Percentiles rank a stretch among this genome's conserved stretches.
Conservation (phyloP, 805 yeast species). For the Scheffersomyces stipitis region DNA sequence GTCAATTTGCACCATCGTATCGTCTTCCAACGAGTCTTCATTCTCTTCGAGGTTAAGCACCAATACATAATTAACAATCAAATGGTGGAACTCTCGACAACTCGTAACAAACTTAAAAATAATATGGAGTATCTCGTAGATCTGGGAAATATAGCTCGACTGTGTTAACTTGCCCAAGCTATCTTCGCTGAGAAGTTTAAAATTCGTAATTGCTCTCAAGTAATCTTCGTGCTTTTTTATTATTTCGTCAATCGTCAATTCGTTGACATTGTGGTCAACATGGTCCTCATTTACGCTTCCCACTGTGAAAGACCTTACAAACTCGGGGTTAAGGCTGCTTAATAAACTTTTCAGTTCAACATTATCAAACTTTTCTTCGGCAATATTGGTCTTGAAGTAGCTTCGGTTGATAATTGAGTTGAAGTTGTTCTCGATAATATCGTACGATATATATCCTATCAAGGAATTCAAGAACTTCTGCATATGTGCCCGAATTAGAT, state of each 20-base stretch:
- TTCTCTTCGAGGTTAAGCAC: conserved; percentile 25
- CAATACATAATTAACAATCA: conserved; percentile 27
- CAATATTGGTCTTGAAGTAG: conserved; percentile 17
- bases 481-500: conserved; percentile 38
- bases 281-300: neutral
- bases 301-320: conserved; percentile 6
- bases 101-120: conserved; percentile 33
- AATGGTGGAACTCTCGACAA: conserved; percentile 32
- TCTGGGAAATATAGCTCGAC: conserved; percentile 28
- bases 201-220: conserved; percentile 20
- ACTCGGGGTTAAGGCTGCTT: conserved; percentile 10
- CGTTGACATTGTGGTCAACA: conserved; percentile 18
- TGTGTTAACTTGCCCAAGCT: conserved; percentile 29
- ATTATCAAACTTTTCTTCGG: conserved; percentile 6
- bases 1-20: conserved; percentile 16
- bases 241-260: conserved; percentile 52
- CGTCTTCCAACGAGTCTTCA: conserved; percentile 9
- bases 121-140: conserved; percentile 31
- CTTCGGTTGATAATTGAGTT: conserved; percentile 20
- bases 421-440: conserved; percentile 46
- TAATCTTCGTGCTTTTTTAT: conserved; percentile 32
- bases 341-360: conserved; percentile 10
- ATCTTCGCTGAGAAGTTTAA: conserved; percentile 33
- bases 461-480: conserved; percentile 43
- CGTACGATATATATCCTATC: conserved; percentile 42